A percentile compares a stretch with the other conserved stretches of the same genome.
phyloP scores from a whole-genome alignment of 129 eudicot genomes.

The Pittosporum tobira region DNA sequence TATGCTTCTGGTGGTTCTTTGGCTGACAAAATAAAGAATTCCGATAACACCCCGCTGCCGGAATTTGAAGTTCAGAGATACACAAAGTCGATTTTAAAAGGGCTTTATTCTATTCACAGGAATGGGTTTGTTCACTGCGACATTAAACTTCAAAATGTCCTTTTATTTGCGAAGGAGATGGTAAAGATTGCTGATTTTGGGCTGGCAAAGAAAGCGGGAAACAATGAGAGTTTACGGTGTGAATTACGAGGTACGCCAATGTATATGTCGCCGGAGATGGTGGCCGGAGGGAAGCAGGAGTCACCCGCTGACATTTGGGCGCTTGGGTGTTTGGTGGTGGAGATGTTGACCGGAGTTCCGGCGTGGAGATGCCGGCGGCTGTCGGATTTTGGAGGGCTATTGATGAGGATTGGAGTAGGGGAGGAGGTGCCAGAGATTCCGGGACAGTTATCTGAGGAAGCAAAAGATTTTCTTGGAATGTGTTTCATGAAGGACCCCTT shows the following conservation, averaged over 20 bases:
- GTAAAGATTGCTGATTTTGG: constrained; percentile 86
- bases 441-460: constrained; percentile 38
- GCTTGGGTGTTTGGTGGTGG: constrained; percentile 66
- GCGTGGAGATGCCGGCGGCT: constrained; percentile 48
- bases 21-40: constrained; percentile 30
- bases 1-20: constrained; percentile 68
- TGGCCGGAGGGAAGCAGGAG: constrained; percentile 37
- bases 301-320: constrained; percentile 81
- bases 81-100: constrained; percentile 43
- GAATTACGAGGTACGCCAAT: constrained; percentile 79
- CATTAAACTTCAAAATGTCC: constrained; percentile 60
- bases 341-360: constrained; percentile 63
- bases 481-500: constrained; percentile 69
- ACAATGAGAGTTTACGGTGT: constrained; percentile 13
- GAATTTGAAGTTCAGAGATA: constrained; percentile 35
- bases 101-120: constrained; percentile 49
- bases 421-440: constrained; percentile 73
- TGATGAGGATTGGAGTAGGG: constrained; percentile 61
- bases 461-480: constrained; percentile 60
- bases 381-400: background rate
- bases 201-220: constrained; percentile 38
- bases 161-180: constrained; percentile 26
- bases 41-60: constrained; percentile 19
- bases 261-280: constrained; percentile 85
- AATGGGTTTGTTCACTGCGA: constrained; percentile 81